Evolutionary conservation across 2,329 filamentous ascomycete genomes (phyloP), one percentile per base, ranked within the genome.

Genomic region (Verticillium tricorpus): DNA sequence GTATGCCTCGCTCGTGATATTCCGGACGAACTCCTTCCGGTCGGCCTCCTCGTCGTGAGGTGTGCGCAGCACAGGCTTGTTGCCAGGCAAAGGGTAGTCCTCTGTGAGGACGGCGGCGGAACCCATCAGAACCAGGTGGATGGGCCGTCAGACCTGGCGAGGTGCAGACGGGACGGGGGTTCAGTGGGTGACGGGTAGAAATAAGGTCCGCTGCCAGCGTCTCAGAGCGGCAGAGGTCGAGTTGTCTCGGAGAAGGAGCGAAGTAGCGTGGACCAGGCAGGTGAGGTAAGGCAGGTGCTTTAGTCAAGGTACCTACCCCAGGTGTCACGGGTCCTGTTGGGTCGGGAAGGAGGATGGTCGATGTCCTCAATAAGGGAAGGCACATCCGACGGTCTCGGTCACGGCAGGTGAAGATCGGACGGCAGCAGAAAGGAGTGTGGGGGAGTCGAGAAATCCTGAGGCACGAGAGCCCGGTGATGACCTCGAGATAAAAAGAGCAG

Each of bases 1-100:
- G 69, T 77, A 81, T 2, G 72, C 68, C 40, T 70, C 66, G 4
- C 67, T 67, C 3, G 19, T n/a, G 6, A 69, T 59, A 28, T 67
- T 66, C 32, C 63, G 28, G 45, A 59, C n/a, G 28, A 65, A 63
- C 40, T 34, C 57, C 52, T 62, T 32, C 6, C 60, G 52, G 39
- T 66, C 64, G 17, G 61, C 52, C 15, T 37, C 56, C 31, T 63
- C 61, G 28, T 66, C 61, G 17, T 60, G 19, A 22, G 56, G 45
- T 14, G 64, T 66, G n/a, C 64, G 64, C 15, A 45, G 58, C 2
- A 60, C 56, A 9, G 64, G 57, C 19, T n/a, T n/a, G 15, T 31
- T 15, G 25, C 35, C 37, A 11, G 45, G 45, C 45, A 50, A 22
- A 12, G 45, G 9, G 45, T 6, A 6, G 8, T 22, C 19, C 45